Base-by-base conservation (phyloP, 177 flowering plant genomes). In the Telopea speciosissima region DNA sequence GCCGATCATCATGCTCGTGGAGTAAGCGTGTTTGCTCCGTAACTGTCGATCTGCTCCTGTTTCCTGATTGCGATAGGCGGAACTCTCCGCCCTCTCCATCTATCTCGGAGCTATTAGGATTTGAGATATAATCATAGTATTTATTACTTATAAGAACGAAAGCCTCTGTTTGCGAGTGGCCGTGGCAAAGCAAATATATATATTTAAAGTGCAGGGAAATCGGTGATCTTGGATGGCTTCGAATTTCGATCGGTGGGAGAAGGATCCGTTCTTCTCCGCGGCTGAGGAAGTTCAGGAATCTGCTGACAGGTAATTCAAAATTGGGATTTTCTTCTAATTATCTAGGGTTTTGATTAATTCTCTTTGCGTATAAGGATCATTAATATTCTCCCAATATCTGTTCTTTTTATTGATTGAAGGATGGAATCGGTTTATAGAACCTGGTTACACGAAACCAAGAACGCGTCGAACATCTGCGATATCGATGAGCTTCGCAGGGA, bases 281-380 rank as follows among this genome's bases (percentile, higher is more conserved):
- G 98, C 98, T 0, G 98, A 93, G 76, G 94, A 93, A 73, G 97
- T 93, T 63, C 97, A 93, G 75, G 94, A 93, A 82, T 93, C 97
- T 2, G 87, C 96, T 1, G 98, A 93, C 80, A 91, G 97, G 98
- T 93, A 77, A 1, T 4, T 0, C 17, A 22, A 8, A 13, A 23
- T 31, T 8, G 31, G 63, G 45, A n/a, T 58, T 65, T 8, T 49
- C 54, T 49, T 58, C 31, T 17, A 58, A 19, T 58, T 58, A 6
- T 36, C 40, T 36, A 36, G 22, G 61, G 61, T 19, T 19, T 58
- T 58, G 40, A 8, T 8, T 59, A 56, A 24, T 58, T 52, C 26
- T 73, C 24, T 8, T 67, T 31, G 63, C 3, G 45, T 70, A 49
- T 8, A 1, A 16, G 52, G 61, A 6, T 58, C 22, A 4, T 58